Evolutionary conservation across 164 flowering plant species (phyloP), one percentile per base, ranked within the genome.

Genomic region (Aristolochia fimbriata): DNA sequence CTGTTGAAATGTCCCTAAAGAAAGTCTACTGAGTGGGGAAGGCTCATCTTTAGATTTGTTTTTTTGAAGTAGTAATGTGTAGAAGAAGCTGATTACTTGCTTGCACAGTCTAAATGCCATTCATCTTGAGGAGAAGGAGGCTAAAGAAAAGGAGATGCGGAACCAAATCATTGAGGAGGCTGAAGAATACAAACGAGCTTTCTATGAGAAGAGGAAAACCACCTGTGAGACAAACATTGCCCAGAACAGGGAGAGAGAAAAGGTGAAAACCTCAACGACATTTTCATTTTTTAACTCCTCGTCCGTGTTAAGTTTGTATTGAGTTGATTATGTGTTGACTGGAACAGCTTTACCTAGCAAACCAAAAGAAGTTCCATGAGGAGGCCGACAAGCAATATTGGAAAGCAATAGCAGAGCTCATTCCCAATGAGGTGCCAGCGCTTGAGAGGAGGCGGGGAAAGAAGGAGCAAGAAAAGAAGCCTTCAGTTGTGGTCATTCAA

Each of bases 301-400:
- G n/a, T n/a, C n/a, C n/a, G 1, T 53, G 25, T 15, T 9, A 24
- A 22, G 4, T 53, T 53, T 8, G 6, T 5, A 20, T 24, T 53
- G 57, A 24, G 31, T 4, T 49, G 30, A 15, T 53, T 53, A 6
- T 60, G 27, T 73, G 49, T 63, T 21, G 63, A 60, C 25, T 52
- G 59, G 20, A 9, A 51, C 82, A 93, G 99, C 51, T 78, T 8
- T 81, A 52, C 75, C 62, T 83, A 74, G 80, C 87, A 51, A 85
- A 78, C 61, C 99, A 83, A 76, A 94, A 88, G 80, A 93, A 85
- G 69, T 93, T 93, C 72, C 99, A 90, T 60, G 86, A 83, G 64
- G 81, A 82, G 24, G 95, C 89, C 0, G 94, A 88, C 72, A 86
- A 86, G 70, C 88, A 88, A 51, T 90, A 85, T 69, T 90, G 99